Conservation (phyloP, 805 yeast species). For the Yarrowia yakushimensis region DNA sequence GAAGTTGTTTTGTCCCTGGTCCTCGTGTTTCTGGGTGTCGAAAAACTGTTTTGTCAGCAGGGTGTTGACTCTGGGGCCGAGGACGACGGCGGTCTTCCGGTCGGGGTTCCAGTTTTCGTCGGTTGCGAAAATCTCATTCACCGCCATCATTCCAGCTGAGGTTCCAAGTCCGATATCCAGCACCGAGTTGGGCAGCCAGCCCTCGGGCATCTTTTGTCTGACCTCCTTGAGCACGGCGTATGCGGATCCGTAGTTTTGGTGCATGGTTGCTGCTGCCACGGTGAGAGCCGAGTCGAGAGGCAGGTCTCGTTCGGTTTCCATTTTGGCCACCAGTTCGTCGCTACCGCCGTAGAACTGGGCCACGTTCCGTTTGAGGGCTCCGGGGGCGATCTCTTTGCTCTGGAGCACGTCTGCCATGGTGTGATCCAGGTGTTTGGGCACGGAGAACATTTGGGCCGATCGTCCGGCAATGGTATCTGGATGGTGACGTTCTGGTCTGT, state of each 20-base stretch:
- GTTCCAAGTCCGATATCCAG: conserved; percentile 89
- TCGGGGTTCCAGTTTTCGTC: conserved; percentile 48
- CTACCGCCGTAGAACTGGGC: conserved; percentile 47
- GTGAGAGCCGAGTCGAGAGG: neutral
- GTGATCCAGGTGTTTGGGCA: neutral
- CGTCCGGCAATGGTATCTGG: conserved; percentile 4
- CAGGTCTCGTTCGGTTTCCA: neutral
- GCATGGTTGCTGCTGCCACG: conserved; percentile 58
- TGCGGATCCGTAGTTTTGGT: conserved; percentile 74
- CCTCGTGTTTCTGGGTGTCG: conserved; percentile 52
- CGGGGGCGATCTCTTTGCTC: conserved; percentile 45
- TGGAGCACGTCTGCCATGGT: neutral
- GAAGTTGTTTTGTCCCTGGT: neutral
- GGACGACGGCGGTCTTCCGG: conserved; percentile 65
- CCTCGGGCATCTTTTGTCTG: conserved; percentile 46
- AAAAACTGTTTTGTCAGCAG: conserved; percentile 84
- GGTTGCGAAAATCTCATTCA: conserved; percentile 75
- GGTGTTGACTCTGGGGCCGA: conserved; percentile 52
- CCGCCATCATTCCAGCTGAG: conserved; percentile 82
- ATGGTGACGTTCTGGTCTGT: neutral
- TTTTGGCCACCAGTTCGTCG: neutral
- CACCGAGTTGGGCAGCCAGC: conserved; percentile 61
- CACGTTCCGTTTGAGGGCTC: conserved; percentile 57
- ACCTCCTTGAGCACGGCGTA: conserved; percentile 66
- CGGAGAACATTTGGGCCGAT: neutral